These are phyloP conservation scores for Umbelopsis sp. DNA, from an alignment of 371 early-diverging fungal species.

Conservation along the genomic window DNA sequence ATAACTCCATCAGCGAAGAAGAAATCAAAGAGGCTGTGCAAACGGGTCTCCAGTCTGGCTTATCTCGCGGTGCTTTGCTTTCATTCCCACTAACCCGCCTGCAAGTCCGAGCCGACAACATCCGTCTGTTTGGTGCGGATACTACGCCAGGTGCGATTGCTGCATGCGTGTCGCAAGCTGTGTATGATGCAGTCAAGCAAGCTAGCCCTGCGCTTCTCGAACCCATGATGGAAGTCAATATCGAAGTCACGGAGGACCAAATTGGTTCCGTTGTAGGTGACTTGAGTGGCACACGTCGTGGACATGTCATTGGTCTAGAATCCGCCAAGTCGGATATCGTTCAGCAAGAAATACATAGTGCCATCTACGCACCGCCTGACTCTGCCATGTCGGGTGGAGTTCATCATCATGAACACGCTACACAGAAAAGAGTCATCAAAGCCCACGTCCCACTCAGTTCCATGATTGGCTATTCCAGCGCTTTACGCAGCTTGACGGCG, in stretches of 20 bases:
- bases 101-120: slow-evolving; percentile 54
- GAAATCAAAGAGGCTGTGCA: slow-evolving; percentile 64
- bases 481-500: slow-evolving; percentile 84
- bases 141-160: slow-evolving; percentile 72
- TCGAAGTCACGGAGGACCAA: slow-evolving; percentile 72
- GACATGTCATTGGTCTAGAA: slow-evolving; percentile 63
- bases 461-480: slow-evolving; percentile 88
- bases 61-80: slow-evolving; percentile 80
- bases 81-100: slow-evolving; percentile 81
- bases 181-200: slow-evolving; percentile 60
- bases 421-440: slow-evolving; percentile 56
- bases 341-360: slow-evolving; percentile 33
- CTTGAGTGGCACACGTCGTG: slow-evolving; percentile 78
- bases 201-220: slow-evolving; percentile 75
- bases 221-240: slow-evolving; percentile 84
- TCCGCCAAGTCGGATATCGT: slow-evolving; percentile 42
- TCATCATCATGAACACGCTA: slow-evolving; percentile 36
- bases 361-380: slow-evolving; percentile 59
- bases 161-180: slow-evolving; percentile 65
- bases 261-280: slow-evolving; percentile 86
- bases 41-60: slow-evolving; percentile 72
- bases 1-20: slow-evolving; percentile 27
- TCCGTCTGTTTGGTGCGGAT: slow-evolving; percentile 64
- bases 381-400: slow-evolving; percentile 33
- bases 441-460: slow-evolving; percentile 83